A percentile compares a stretch with the other conserved stretches of the same genome.
Evolutionary conservation across 306 rosid genomes (phyloP).

Genomic region (Acacia confusa): DNA sequence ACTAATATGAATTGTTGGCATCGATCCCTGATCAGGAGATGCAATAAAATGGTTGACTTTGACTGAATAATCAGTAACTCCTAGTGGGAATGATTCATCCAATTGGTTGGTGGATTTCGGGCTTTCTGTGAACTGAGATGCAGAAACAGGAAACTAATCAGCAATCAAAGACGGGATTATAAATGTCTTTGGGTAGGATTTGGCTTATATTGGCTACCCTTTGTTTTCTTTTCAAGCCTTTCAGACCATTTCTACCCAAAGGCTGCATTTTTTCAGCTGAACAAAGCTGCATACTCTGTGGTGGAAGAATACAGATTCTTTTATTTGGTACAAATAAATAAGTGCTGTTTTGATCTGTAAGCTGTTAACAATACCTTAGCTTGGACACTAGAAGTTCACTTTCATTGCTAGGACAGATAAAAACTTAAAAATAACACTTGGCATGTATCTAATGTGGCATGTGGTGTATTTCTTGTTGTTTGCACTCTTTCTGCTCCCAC

Average conservation of each 20-base stretch:
- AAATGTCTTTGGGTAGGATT: background rate
- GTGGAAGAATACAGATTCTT: background rate
- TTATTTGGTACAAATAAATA: too few species aligned
- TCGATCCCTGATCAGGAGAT: background rate
- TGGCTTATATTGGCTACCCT: background rate
- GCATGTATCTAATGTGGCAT: background rate
- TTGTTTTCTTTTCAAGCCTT: background rate
- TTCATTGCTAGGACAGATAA: background rate
- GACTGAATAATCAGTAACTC: background rate
- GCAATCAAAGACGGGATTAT: background rate
- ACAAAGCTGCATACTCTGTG: background rate
- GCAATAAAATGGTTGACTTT: background rate
- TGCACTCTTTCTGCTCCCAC: background rate
- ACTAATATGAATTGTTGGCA: conserved; percentile 2
- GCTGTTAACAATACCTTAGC: background rate
- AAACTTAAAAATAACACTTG: background rate
- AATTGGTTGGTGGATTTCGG: conserved; percentile 6
- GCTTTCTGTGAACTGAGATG: background rate
- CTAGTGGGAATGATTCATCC: background rate
- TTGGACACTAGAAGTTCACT: background rate
- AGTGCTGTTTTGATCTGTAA: background rate
- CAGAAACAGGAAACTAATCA: background rate
- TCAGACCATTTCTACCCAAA: background rate
- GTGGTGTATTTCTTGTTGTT: background rate
- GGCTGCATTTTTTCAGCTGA: background rate